Conservation (phyloP, 2,329 filamentous ascomycete species). For the Zasmidium angulare region DNA sequence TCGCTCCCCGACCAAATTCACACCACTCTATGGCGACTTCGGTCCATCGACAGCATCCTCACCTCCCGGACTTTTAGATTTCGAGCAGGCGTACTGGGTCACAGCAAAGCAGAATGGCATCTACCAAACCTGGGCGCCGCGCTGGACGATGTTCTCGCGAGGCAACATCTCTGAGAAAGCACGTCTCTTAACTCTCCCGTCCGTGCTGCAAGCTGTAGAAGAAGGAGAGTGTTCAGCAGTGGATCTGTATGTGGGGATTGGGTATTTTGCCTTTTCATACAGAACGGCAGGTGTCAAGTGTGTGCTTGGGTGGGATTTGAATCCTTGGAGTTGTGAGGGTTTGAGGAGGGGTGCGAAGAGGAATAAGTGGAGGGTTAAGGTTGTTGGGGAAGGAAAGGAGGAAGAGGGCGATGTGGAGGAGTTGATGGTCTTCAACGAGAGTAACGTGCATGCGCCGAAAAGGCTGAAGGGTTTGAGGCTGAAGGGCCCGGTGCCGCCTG, state of each 20-base stretch:
- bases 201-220: slow-evolving; percentile 28
- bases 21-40: slow-evolving; percentile 72
- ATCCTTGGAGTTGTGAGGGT: slow-evolving; percentile 55
- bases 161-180: slow-evolving; percentile 90
- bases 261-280: slow-evolving; percentile 90
- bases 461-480: slow-evolving; percentile 27
- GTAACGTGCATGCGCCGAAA: slow-evolving; percentile 38
- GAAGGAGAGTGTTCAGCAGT: slow-evolving; percentile 48
- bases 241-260: slow-evolving; percentile 89
- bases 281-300: slow-evolving; percentile 64
- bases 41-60: slow-evolving; percentile 49
- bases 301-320: slow-evolving; percentile 87
- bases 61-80: slow-evolving; percentile 50
- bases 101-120: slow-evolving; percentile 73
- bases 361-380: slow-evolving; percentile 41
- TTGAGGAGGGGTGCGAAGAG: slow-evolving; percentile 40
- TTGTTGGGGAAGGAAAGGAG: slow-evolving; percentile 2
- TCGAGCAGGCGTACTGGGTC: slow-evolving; percentile 73
- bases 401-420: slow-evolving; percentile 16
- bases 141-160: slow-evolving; percentile 91
- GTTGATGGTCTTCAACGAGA: slow-evolving; percentile 43
- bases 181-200: slow-evolving; percentile 58
- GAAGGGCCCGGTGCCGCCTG: slow-evolving; percentile 28
- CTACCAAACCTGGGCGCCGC: slow-evolving; percentile 79
- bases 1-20: slow-evolving; percentile 69